Evolutionary conservation across 2,329 filamentous ascomycete species (phyloP), one percentile per base, ranked within the genome.

Genomic region (Fusarium lateritium): DNA sequence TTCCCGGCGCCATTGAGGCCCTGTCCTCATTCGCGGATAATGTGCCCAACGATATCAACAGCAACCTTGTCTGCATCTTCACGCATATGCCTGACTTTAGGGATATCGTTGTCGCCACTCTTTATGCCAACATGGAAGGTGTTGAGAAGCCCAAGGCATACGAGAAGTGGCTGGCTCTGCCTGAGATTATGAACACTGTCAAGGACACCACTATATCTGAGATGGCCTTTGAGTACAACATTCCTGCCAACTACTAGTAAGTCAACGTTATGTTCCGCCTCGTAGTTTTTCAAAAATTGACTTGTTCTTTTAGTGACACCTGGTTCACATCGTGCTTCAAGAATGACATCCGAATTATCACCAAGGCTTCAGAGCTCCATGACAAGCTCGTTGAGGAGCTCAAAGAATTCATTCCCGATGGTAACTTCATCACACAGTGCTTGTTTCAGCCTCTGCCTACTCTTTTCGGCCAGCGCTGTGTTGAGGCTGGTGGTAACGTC

Each of bases 161-260:
- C 14, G 50, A 64, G n/a, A 67, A 70, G 17, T 70, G 63, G 58
- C 31, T 64, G n/a, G 67, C 58, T 26, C n/a, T 70, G 3, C 67
- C 67, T 3, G 62, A 55, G n/a, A 70, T 70, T 17, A 10, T 57
- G 10, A 70, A 26, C 17, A 64, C 57, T 5, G 62, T 62, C 19
- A 70, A 70, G 54, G 46, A 60, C 31, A 70, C 67, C 1, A 70
- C 67, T 8, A n/a, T 70, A 0, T 21, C 54, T 0, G 67, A 70
- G 19, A 70, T 70, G 59, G 67, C 67, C 0, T 57, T 64, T 19
- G 67, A 70, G 45, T 70, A 70, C 45, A 70, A 70, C 4, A 51
- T 68, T 6, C 67, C 67, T 14, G 10, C 58, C 9, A 54, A 56
- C 22, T 70, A 56, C 42, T 53, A 70, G 67, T 70, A 47, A 56